Evolutionary conservation across 164 flowering plant species (phyloP), one percentile per base, ranked within the genome.

Genomic region (Cinnamomum chago): DNA sequence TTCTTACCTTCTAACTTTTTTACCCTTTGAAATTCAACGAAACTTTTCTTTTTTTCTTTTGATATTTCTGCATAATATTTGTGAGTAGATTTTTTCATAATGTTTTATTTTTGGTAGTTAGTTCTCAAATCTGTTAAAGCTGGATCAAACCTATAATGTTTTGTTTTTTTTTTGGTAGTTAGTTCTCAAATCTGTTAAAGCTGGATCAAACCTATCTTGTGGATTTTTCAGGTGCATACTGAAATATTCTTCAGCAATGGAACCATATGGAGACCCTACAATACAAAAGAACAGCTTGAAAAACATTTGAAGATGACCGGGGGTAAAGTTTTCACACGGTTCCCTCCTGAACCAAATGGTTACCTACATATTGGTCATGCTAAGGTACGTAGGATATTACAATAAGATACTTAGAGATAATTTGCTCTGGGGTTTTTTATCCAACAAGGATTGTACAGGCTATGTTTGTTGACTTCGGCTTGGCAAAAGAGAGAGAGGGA

Each of bases 311-410:
- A 84, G 77, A 80, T 65, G 60, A 92, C 98, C 1, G 91, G 91
- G 51, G 89, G 93, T 35, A 92, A 78, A 78, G 95, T 94, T 68
- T 85, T 79, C 70, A 85, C 95, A 17, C 95, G 99, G 60, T 96
- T 96, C 82, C 99, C 98, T 24, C 98, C 99, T 40, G 99, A 96
- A 78, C 99, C 99, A 72, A 96, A 96, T 88, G 99, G 99, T 9
- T 96, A 90, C 80, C 89, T 96, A 25, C 99, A 96, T 82, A 94
- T 96, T 77, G 99, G 99, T 75, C 99, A 96, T 85, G 99, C 99
- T n/a, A 96, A 96, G 98, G 99, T 92, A 82, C 76, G 35, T 33
- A 24, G 25, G 51, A 27, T 55, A 15, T 1, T 14, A 22, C 33
- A 66, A 68, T 58, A 4, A 3, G 67, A 28, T 35, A n/a, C 64